Evolutionary conservation across 129 eudicot species (phyloP).

Genomic region (Saussurea involucrata): DNA sequence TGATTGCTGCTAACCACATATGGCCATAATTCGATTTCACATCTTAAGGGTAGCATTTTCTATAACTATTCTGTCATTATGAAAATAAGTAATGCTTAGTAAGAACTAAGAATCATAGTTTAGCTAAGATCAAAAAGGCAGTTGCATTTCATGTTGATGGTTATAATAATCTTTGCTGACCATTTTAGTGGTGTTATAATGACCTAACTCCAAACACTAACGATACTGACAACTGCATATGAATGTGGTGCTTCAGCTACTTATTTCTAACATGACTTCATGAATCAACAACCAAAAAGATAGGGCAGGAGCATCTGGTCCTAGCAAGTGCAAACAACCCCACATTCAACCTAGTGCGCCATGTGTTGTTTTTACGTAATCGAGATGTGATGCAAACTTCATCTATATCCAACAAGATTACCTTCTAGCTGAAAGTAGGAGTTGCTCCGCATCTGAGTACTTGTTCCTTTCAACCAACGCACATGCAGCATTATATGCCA

Average conservation of each 20-base stretch:
- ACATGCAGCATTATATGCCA: constrained; percentile 90
- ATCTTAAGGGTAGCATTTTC: background rate
- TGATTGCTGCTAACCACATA: background rate
- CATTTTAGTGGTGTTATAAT: background rate
- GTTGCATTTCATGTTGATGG: background rate
- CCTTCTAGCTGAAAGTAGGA: constrained; percentile 84
- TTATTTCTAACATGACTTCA: background rate
- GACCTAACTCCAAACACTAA: background rate
- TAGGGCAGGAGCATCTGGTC: background rate
- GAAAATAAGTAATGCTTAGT: background rate
- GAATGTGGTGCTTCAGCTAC: background rate
- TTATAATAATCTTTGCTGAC: background rate
- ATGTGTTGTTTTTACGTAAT: background rate
- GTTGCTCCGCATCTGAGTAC: constrained; percentile 81
- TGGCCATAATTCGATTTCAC: background rate
- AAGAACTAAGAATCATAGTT: background rate
- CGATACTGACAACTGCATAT: background rate
- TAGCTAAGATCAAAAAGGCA: background rate
- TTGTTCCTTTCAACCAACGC: constrained; percentile 70
- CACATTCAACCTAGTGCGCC: background rate
- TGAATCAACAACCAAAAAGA: constrained; percentile 10
- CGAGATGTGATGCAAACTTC: constrained; percentile 11
- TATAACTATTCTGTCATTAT: background rate
- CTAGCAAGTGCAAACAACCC: background rate
- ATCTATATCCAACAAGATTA: constrained; percentile 11